These are phyloP conservation scores for Solanum ossicruentum DNA, from an alignment of 257 asterid genomes.

Conservation along the genomic window DNA sequence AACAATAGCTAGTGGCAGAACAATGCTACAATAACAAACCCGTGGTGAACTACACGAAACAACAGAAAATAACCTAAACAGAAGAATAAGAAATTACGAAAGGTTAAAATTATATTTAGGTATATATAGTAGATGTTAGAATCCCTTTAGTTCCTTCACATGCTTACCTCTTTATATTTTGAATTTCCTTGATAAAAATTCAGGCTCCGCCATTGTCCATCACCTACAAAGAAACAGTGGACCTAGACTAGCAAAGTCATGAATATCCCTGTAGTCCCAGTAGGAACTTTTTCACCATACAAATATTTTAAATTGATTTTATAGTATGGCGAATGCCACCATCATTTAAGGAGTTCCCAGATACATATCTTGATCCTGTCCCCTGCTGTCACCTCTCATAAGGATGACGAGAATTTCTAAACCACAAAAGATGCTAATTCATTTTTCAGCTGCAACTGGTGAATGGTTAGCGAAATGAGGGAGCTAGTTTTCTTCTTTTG, in stretches of 20 bases:
- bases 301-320: background rate
- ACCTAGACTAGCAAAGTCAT: background rate
- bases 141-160: too few species aligned
- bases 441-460: background rate
- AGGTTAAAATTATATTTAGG: too few species aligned
- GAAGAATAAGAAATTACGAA: too few species aligned
- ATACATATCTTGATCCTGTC: background rate
- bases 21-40: too few species aligned
- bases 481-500: background rate
- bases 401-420: background rate
- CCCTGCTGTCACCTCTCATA: background rate
- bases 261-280: background rate
- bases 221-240: background rate
- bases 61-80: too few species aligned
- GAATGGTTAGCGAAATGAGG: background rate
- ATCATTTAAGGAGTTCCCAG: background rate
- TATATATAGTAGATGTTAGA: too few species aligned
- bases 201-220: background rate
- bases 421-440: background rate
- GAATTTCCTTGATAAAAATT: too few species aligned
- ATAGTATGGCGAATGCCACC: background rate
- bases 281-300: background rate
- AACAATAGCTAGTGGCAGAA: too few species aligned
- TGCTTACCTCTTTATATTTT: too few species aligned
- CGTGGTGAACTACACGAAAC: too few species aligned